phyloP scores from a whole-genome alignment of 1,139 yeast species.

The Blastobotrys arbuscula region DNA sequence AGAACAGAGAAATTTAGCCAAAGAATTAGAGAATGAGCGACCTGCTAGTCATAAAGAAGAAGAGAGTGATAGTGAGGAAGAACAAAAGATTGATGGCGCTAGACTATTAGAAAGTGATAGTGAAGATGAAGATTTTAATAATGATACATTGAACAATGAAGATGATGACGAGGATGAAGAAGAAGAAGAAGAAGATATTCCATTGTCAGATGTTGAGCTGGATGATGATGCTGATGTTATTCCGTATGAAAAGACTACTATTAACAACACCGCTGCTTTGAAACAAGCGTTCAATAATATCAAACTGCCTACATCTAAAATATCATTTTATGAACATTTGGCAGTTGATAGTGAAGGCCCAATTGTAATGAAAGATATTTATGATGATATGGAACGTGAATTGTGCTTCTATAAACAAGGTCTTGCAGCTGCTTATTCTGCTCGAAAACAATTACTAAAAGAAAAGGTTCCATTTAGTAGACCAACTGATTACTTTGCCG shows the following conservation, averaged over 20 bases:
- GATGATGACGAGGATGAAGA: conserved; percentile 36
- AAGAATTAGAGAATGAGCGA: conserved; percentile 20
- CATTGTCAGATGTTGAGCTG: conserved; percentile 63
- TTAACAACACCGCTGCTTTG: conserved; percentile 40
- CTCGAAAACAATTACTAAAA: conserved; percentile 57
- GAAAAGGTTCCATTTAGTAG: conserved; percentile 82
- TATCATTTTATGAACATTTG: conserved; percentile 80
- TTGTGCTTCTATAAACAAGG: conserved; percentile 88
- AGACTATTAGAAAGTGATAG: conserved; percentile 16
- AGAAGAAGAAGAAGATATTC: conserved; percentile 47
- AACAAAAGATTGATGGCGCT: conserved; percentile 21
- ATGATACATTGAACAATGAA: conserved; percentile 25
- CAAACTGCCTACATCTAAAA: conserved; percentile 39
- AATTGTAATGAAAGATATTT: conserved; percentile 75
- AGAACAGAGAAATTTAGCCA: conserved; percentile 23
- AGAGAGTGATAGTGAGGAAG: conserved; percentile 20
- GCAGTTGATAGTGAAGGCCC: conserved; percentile 55
- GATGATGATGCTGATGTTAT: conserved; percentile 85
- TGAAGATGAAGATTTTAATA: conserved; percentile 25
- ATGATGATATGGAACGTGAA: conserved; percentile 90
- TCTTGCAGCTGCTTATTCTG: conserved; percentile 72
- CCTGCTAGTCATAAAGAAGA: conserved; percentile 30
- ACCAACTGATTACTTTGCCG: conserved; percentile 95
- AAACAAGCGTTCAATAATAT: conserved; percentile 31
- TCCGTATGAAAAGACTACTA: conserved; percentile 81